Base-by-base conservation (phyloP, 768 basidiomycete species). In the Lentinula guzmanii region DNA sequence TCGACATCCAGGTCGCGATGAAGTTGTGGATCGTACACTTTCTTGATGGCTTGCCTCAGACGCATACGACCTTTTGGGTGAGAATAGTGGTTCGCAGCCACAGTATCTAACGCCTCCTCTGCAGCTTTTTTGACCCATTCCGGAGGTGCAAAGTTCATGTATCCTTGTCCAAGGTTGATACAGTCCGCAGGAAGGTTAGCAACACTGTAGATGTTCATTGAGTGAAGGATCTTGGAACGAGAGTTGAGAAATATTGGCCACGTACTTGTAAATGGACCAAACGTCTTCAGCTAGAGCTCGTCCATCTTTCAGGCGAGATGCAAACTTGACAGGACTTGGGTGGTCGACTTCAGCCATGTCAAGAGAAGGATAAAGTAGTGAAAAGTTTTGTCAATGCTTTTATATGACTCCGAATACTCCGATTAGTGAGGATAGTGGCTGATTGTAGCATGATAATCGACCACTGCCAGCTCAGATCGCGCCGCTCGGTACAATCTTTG, bases 81-180 rank as follows among this genome's bases (percentile, higher is more conserved):
- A 24, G 92, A 91, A 72, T 95, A 95, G 70, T 95, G 94, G 73
- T 93, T 94, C 5, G 85, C 74, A 10, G 79, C 77, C 15, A 91
- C 82, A n/a, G 74, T 71, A 46, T 75, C 75, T 42, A 95, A 75
- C 0, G 93, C 93, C 24, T 82, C 77, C 53, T 84, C 79, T 4
- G 91, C 93, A 1, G 89, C 90, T 21, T 87, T 78, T 45, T 79
- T 84, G 61, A 95, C 82, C 89, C 91, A 95, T 62, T 79, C 68
- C 2, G 93, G 92, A 16, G 93, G 93, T 1, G 85, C 72, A 71
- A 95, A 95, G 78, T 94, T 94, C 93, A 95, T 95, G 75, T 93
- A 95, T 5, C 90, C 90, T 72, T 88, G 96, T 4, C 96, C 96
- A 48, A 99, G 87, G 75, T 99, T 99, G 71, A 99, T 90, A 65